Conservation (phyloP, 306 rosid genomes). For the Gynostemma pentaphyllum region DNA sequence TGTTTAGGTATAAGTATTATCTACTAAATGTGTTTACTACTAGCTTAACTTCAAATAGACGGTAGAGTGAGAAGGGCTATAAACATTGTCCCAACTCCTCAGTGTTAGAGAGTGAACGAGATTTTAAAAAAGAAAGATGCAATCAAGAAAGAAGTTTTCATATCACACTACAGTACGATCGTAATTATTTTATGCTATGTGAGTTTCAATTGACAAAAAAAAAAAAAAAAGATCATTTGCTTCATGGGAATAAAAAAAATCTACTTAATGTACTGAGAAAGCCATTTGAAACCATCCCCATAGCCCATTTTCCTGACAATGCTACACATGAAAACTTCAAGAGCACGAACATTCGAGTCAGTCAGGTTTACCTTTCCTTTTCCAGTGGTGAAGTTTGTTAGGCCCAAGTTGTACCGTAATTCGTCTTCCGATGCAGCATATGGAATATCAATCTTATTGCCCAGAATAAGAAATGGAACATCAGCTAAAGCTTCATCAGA, state of each 20-base stretch:
- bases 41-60: too few relatives aligned
- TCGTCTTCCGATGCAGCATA: slow-evolving; percentile 87
- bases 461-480: slow-evolving; percentile 75
- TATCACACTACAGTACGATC: slow-evolving; percentile 5
- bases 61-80: too few relatives aligned
- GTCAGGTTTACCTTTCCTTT: slow-evolving; percentile 68
- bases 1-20: too few relatives aligned
- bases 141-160: slow-evolving; percentile 3
- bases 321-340: slow-evolving; percentile 93
- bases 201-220: slow-evolving; percentile 10
- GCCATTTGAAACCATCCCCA: slow-evolving; percentile 89
- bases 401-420: slow-evolving; percentile 58
- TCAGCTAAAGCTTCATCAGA: slow-evolving; percentile 58
- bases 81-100: background rate
- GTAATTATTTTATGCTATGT: background rate
- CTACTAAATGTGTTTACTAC: too few relatives aligned
- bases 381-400: slow-evolving; percentile 78
- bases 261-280: slow-evolving; percentile 82
- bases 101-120: background rate
- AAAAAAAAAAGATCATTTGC: slow-evolving; percentile 4
- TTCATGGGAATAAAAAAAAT: background rate
- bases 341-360: slow-evolving; percentile 64
- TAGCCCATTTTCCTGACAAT: slow-evolving; percentile 89
- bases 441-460: slow-evolving; percentile 75
- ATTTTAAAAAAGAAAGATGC: background rate